Evolutionary conservation across 768 basidiomycete species (phyloP).

Genomic region (Leccinum uliginosum): DNA sequence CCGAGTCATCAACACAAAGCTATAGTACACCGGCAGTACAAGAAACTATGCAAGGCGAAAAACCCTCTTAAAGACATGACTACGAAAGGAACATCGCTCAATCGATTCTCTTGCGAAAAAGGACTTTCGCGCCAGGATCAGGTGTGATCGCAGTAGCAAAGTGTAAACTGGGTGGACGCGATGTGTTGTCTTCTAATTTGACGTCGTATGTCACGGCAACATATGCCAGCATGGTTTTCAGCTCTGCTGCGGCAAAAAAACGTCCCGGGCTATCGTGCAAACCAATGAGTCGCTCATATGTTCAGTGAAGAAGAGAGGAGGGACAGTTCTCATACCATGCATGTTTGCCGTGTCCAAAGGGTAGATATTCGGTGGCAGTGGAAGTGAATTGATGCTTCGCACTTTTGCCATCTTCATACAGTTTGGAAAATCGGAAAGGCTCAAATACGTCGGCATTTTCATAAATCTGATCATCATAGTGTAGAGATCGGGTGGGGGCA

Average conservation of each 20-base stretch:
- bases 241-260: neutral
- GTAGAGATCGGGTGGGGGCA: slow-evolving; percentile 17
- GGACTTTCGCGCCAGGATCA: neutral
- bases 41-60: too few species aligned
- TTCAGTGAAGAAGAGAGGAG: neutral
- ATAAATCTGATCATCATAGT: slow-evolving; percentile 24
- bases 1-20: too few species aligned
- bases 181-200: neutral
- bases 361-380: slow-evolving; percentile 30
- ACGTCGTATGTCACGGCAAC: neutral
- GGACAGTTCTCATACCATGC: slow-evolving; percentile 23
- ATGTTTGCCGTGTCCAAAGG: slow-evolving; percentile 35
- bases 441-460: slow-evolving; percentile 38
- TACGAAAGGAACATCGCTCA: neutral
- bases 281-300: neutral
- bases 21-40: too few species aligned
- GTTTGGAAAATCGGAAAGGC: slow-evolving; percentile 44
- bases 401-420: slow-evolving; percentile 31
- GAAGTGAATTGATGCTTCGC: slow-evolving; percentile 34
- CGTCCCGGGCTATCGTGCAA: neutral
- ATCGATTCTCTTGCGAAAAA: neutral
- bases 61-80: too few species aligned
- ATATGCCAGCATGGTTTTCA: neutral
- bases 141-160: neutral
- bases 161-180: neutral